A percentile compares a stretch with the other conserved stretches of the same genome.
These are phyloP conservation scores for Coemansia sp. DNA, from an alignment of 192 early-diverging fungal species.

Conservation along the genomic window DNA sequence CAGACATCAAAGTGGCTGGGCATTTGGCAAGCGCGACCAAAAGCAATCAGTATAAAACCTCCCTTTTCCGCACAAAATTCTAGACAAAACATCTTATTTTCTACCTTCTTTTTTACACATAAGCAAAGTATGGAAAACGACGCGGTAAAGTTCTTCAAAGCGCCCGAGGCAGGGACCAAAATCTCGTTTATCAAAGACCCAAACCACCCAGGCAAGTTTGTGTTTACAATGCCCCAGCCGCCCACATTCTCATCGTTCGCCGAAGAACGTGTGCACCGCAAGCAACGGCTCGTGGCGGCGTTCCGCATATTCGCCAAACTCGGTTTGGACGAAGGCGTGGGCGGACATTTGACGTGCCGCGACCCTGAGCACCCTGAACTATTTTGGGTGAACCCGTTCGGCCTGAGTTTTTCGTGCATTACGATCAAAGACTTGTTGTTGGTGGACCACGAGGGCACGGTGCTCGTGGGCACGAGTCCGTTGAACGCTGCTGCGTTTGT, in stretches of 20 bases:
- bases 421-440: constrained; percentile 59
- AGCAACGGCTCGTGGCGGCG: constrained; percentile 59
- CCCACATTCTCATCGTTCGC: constrained; percentile 51
- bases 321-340: constrained; percentile 62
- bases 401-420: constrained; percentile 57
- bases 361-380: constrained; percentile 61
- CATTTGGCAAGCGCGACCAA: neutral
- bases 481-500: constrained; percentile 65
- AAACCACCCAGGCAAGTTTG: constrained; percentile 33
- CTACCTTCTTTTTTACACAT: neutral
- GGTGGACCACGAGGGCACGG: constrained; percentile 56
- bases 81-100: neutral
- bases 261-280: constrained; percentile 59
- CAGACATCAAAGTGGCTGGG: neutral
- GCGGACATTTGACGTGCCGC: constrained; percentile 61
- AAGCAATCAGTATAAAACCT: too few relatives aligned
- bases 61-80: neutral
- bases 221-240: constrained; percentile 51
- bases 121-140: constrained; percentile 20
- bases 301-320: constrained; percentile 61
- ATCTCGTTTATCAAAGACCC: constrained; percentile 41
- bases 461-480: constrained; percentile 51
- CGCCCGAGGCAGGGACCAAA: constrained; percentile 21
- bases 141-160: constrained; percentile 25
- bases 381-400: constrained; percentile 67